A percentile compares a stretch with the other conserved stretches of the same genome.
Conservation (phyloP, 1,284 basidiomycete species). For the Rhodotorula sp. region DNA sequence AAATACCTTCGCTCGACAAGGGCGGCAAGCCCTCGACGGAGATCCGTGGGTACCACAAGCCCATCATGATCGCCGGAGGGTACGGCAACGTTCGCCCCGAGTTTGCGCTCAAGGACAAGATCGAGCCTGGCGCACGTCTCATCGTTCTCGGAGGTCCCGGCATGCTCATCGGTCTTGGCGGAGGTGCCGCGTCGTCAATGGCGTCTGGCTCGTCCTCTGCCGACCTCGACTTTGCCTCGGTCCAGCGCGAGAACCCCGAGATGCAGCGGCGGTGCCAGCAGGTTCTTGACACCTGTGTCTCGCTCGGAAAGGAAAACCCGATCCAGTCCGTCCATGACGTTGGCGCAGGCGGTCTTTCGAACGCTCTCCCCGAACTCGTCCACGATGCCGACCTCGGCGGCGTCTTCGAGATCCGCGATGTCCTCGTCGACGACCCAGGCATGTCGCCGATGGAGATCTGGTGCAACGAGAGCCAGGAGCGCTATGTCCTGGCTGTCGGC, state of each 20-base stretch:
- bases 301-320: constrained; percentile 67
- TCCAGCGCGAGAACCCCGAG: constrained; percentile 97
- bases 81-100: constrained; percentile 84
- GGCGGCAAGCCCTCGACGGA: constrained; percentile 54
- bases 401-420: constrained; percentile 89
- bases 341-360: constrained; percentile 93
- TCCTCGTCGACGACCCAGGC: constrained; percentile 83
- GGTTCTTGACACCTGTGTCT: constrained; percentile 88
- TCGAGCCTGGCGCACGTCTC: constrained; percentile 76
- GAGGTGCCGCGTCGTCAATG: constrained; percentile 92
- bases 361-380: constrained; percentile 94
- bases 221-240: constrained; percentile 93
- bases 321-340: constrained; percentile 98
- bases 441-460: constrained; percentile 99
- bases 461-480: constrained; percentile 99
- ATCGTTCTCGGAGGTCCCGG: constrained; percentile 96
- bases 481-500: constrained; percentile 88
- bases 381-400: constrained; percentile 91
- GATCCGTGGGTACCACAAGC: constrained; percentile 97
- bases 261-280: constrained; percentile 97
- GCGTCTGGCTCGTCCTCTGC: constrained; percentile 82
- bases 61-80: constrained; percentile 99
- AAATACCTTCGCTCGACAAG: constrained; percentile 48
- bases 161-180: constrained; percentile 93
- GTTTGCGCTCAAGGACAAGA: constrained; percentile 73